Percentiles rank a stretch among this genome's conserved stretches.
Conservation (phyloP, 768 basidiomycete genomes). For the Leccinum uliginosum region DNA sequence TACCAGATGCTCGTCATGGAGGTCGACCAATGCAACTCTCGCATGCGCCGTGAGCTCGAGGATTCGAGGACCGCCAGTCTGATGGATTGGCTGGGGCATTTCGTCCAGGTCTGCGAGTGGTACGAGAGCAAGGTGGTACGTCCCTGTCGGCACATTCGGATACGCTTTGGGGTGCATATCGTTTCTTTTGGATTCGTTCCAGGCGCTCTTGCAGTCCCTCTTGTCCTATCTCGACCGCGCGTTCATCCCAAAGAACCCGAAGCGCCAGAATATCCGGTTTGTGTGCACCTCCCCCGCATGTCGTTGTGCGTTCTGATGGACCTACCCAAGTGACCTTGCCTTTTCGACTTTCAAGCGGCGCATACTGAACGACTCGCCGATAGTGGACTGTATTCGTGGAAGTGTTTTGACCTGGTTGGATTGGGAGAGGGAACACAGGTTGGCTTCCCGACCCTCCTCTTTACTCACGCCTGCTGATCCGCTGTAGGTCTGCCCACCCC, state of each 20-base stretch:
- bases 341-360: constrained; percentile 46
- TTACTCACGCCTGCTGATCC: not conserved
- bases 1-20: constrained; percentile 57
- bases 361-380: constrained; percentile 46
- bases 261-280: constrained; percentile 43
- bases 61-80: constrained; percentile 14
- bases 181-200: not conserved
- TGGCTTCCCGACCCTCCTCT: not conserved
- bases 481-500: constrained; percentile 34
- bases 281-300: constrained; percentile 15
- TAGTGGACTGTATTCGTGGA: constrained; percentile 41
- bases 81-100: constrained; percentile 53
- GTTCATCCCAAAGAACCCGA: constrained; percentile 45
- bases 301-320: not conserved
- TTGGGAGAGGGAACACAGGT: constrained; percentile 49
- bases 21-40: constrained; percentile 50
- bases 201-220: constrained; percentile 59
- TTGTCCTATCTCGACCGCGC: constrained; percentile 70
- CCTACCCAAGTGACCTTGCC: constrained; percentile 46
- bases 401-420: constrained; percentile 50
- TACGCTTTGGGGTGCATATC: not conserved
- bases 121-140: constrained; percentile 63
- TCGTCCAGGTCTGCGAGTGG: constrained; percentile 56
- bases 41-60: constrained; percentile 38
- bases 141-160: constrained; percentile 8